Evolutionary conservation across 2,329 filamentous ascomycete genomes (phyloP).

Genomic region (Xylariaceae sp.): DNA sequence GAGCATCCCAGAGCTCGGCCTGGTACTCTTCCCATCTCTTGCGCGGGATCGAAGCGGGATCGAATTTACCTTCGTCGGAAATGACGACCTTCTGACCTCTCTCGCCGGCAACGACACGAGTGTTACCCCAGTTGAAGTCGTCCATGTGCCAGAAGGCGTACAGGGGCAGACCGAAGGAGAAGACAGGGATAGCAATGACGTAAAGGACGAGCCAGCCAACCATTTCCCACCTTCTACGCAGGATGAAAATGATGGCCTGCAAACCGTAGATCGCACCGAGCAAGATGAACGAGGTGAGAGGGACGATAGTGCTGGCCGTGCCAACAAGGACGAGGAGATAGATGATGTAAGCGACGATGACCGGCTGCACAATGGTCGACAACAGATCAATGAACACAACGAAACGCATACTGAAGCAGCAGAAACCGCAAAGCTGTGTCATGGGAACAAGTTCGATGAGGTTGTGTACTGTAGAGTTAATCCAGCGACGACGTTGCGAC

Average conservation of each 20-base stretch:
- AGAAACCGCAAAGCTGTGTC: constrained; percentile 95
- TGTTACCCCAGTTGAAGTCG: constrained; percentile 99
- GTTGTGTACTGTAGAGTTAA: constrained; percentile 98
- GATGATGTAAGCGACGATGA: constrained; percentile 80
- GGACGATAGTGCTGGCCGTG: constrained; percentile 59
- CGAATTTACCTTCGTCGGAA: constrained; percentile 96
- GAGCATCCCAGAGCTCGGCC: constrained; percentile 92
- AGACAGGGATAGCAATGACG: constrained; percentile 83
- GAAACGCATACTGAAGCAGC: constrained; percentile 99
- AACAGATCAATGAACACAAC: constrained; percentile 91
- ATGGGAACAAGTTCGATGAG: constrained; percentile 91
- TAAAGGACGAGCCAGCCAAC: constrained; percentile 99
- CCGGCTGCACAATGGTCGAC: constrained; percentile 85
- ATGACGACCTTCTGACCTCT: constrained; percentile 88
- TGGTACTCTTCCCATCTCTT: constrained; percentile 99
- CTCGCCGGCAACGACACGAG: constrained; percentile 92
- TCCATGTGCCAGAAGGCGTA: constrained; percentile 99
- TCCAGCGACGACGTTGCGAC: constrained; percentile 98
- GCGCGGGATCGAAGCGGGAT: constrained; percentile 83
- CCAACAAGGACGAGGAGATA: constrained; percentile 78
- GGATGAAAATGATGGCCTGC: constrained; percentile 93
- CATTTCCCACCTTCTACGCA: constrained; percentile 98
- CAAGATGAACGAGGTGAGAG: constrained; percentile 81
- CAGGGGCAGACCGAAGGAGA: constrained; percentile 81
- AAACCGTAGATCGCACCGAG: constrained; percentile 95